Base-by-base conservation (phyloP, 306 rosid species). In the Corylus americana region DNA sequence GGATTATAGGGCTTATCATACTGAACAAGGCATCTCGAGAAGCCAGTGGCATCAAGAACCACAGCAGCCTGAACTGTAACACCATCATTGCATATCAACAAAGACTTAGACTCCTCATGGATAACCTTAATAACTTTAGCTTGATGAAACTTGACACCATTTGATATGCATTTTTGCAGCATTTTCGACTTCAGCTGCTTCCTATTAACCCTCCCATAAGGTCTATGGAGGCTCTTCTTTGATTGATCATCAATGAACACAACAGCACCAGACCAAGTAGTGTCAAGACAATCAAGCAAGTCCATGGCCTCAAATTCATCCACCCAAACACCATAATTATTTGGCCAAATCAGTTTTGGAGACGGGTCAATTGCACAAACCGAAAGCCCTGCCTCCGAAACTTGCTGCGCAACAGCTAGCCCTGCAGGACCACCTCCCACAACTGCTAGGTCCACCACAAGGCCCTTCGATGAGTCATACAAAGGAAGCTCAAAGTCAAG, bases 381-480 rank as follows among this genome's bases (percentile, higher is more conserved):
- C 0, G 96, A 90, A 71, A 95, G 93, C 77, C 99, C 99, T 1
- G 98, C 99, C 80, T 89, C 94, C 0, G 99, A 95, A 63, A 95
- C 99, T 79, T 93, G 96, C 91, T 95, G 99, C 0, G 99, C 99
- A 78, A 95, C 98, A 0, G 98, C 97, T 42, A 93, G 96, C 58
- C 99, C 99, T 1, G 98, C 97, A 18, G 99, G 99, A 39, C 99
- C 99, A 18, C 99, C 98, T 29, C 98, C 99, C 20, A 95, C 99
- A 71, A 95, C 98, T 0, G 94, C 98, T 67, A 95, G 97, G 82
- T 95, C 99, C 53, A 95, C 92, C 47, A 95, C 88, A 49, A 87
- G 82, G 29, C 91, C 94, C 85, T 90, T 90, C 18, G 96, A 87
- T 0, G 97, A 84, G 85, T 95, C 94, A 78, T 75, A 91, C 88